phyloP scores from a whole-genome alignment of 108 stramenopile genomes.

The Cyclotella sp. region DNA sequence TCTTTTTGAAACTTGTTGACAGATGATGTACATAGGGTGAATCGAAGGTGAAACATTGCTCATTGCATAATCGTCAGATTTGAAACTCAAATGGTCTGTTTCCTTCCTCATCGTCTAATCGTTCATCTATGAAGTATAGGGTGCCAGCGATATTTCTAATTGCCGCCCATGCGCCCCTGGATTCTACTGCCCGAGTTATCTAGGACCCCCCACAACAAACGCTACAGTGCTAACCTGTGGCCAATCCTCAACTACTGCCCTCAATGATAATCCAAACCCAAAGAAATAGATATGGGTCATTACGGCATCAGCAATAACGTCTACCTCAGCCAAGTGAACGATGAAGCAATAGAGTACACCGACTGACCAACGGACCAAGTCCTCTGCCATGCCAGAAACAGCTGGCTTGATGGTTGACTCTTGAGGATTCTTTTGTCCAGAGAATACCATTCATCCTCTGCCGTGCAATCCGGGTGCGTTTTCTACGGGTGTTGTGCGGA shows the following conservation, averaged over 20 bases:
- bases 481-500: constrained; percentile 48
- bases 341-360: constrained; percentile 11
- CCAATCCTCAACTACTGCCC: constrained; percentile 35
- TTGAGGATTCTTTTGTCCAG: constrained; percentile 45
- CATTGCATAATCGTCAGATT: neutral
- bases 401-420: constrained; percentile 8
- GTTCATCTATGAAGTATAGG: constrained; percentile 1
- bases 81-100: neutral
- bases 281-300: constrained; percentile 38
- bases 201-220: constrained; percentile 35
- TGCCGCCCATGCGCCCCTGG: constrained; percentile 38
- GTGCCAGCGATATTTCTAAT: constrained; percentile 23
- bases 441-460: constrained; percentile 33
- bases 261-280: constrained; percentile 32
- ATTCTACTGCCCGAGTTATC: constrained; percentile 41
- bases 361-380: constrained; percentile 33
- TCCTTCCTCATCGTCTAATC: neutral
- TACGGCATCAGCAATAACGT: constrained; percentile 35
- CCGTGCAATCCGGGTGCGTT: constrained; percentile 46
- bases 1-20: constrained; percentile 8
- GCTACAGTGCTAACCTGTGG: constrained; percentile 38
- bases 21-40: constrained; percentile 7
- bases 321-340: constrained; percentile 15
- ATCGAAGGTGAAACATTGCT: constrained; percentile 3
- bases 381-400: constrained; percentile 25